These are phyloP conservation scores for Solanum gracilifrons DNA, from an alignment of 257 asterid genomes.

Conservation along the genomic window DNA sequence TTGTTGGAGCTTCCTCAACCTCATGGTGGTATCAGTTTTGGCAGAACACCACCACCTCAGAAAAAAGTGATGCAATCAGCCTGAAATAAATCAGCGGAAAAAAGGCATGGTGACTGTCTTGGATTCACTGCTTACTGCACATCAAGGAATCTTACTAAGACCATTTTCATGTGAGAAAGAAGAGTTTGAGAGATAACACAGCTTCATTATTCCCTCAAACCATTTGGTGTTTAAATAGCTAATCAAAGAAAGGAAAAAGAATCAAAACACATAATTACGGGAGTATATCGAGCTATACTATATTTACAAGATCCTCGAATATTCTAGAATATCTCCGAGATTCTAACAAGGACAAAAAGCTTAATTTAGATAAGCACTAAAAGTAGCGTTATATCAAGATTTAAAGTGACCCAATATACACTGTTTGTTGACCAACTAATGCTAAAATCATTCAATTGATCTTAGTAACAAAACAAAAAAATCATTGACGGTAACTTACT, in stretches of 20 bases:
- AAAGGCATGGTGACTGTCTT: neutral
- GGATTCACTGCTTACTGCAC: neutral
- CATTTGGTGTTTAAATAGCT: neutral
- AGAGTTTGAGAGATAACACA: neutral
- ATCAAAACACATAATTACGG: neutral
- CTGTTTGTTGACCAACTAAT: neutral
- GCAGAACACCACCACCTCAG: neutral
- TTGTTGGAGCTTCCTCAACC: neutral
- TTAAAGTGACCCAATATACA: neutral
- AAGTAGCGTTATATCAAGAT: neutral
- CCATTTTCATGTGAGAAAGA: neutral
- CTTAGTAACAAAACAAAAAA: neutral
- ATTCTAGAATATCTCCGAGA: neutral
- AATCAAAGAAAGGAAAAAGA: neutral
- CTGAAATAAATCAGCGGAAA: neutral
- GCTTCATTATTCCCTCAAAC: neutral
- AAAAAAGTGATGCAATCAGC: neutral
- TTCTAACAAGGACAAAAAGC: neutral
- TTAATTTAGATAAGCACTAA: neutral
- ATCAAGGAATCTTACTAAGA: neutral
- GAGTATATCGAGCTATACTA: neutral
- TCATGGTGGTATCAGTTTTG: neutral
- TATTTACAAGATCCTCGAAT: neutral
- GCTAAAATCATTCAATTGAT: neutral
- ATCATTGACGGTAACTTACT: neutral